Evolutionary conservation across 164 flowering plant species (phyloP), one percentile per base, ranked within the genome.

Genomic region (Aristolochia californica): DNA sequence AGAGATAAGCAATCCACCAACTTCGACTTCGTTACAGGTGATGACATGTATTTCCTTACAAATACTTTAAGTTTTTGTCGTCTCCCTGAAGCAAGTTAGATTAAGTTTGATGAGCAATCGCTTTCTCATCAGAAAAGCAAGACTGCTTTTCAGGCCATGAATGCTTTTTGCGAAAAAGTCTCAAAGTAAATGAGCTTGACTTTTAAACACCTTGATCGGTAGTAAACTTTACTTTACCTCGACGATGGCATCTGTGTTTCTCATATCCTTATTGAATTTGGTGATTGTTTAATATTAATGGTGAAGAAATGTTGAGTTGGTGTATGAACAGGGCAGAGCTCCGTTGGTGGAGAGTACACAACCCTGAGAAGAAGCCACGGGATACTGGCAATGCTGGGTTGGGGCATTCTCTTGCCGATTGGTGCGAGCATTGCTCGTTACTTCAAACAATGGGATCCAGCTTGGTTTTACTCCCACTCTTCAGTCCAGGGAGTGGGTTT

Each of bases 381-480:
- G 52, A 0, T 75, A 5, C 25, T 83, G 34, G 78, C 71, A 61
- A 83, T 82, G 82, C 20, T 83, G 15, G 81, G 87, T 2, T 86
- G 90, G 95, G 84, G 81, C 0, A 74, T 86, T 34, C 25, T 83
- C 13, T 62, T 80, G 70, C 63, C 80, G 18, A 74, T 80, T 45
- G 95, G 90, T 56, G 70, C 66, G 12, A 68, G 79, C 18, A 63
- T 67, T 14, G 90, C 86, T 58, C 70, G 95, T 0, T 65, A 77
- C 72, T 65, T 68, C 60, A 78, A 62, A 72, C 62, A 71, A 3
- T 77, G 70, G 72, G 95, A 82, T 38, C 95, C 90, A 2, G 15
- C 74, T 9, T 86, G 95, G 95, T 86, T 82, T 40, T 83, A 86
- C 55, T 40, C 74, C 21, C 95, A 86, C 48, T 27, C 48, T 21